These are phyloP conservation scores for Pseudogymnoascus sp. DNA, from an alignment of 2,329 filamentous ascomycete genomes.

Conservation along the genomic window DNA sequence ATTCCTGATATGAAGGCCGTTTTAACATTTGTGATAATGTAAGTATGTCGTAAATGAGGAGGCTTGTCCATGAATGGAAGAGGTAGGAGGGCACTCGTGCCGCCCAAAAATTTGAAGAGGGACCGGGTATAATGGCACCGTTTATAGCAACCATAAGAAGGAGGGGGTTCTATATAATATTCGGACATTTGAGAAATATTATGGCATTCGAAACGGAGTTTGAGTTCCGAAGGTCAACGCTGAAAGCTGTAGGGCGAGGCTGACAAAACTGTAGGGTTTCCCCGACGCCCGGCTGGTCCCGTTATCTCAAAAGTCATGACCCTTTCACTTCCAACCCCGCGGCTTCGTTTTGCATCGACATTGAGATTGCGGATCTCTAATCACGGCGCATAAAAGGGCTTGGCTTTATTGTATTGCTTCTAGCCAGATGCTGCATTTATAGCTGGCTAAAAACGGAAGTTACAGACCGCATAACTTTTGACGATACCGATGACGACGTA, in stretches of 20 bases:
- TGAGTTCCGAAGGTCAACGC: not conserved
- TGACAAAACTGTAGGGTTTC: constrained; percentile 6
- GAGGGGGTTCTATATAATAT: not conserved
- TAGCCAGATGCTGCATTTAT: not conserved
- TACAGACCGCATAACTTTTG: not conserved
- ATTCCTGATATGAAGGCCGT: not conserved
- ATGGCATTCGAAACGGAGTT: not conserved
- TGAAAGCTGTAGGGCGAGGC: not conserved
- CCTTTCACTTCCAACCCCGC: not conserved
- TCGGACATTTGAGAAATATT: not conserved
- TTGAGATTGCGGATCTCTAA: not conserved
- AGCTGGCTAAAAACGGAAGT: not conserved
- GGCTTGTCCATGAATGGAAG: not conserved
- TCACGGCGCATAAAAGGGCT: not conserved
- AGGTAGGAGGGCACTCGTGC: not conserved
- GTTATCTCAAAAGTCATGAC: not conserved
- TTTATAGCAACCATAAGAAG: not conserved
- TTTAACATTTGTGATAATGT: not conserved
- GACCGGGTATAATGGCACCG: not conserved
- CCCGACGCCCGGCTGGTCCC: not conserved
- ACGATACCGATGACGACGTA: not conserved
- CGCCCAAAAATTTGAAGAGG: not conserved
- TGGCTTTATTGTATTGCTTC: not conserved
- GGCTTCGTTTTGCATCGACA: not conserved
- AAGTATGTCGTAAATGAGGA: not conserved